These are phyloP conservation scores for Pyracantha coccinea DNA, from an alignment of 331 rosid species.

Conservation along the genomic window DNA sequence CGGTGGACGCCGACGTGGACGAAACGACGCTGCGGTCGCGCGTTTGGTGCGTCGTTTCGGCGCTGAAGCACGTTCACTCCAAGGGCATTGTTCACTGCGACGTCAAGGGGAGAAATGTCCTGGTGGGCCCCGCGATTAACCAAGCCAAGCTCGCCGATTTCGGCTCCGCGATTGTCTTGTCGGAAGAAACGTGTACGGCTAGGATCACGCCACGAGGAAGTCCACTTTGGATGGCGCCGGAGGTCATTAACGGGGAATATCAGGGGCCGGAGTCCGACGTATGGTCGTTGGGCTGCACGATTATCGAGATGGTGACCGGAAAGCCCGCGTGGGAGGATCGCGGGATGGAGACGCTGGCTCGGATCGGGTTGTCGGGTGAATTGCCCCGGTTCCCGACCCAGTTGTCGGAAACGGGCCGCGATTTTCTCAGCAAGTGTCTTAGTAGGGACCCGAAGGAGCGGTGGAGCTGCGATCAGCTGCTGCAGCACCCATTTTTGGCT, in stretches of 20 bases:
- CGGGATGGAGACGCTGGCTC: constrained; percentile 49
- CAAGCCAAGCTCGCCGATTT: constrained; percentile 67
- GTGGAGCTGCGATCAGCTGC: constrained; percentile 86
- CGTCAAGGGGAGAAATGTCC: constrained; percentile 67
- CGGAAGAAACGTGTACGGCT: not conserved
- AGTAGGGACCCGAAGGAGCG: constrained; percentile 37
- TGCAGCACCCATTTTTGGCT: constrained; percentile 69
- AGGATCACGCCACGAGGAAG: constrained; percentile 57
- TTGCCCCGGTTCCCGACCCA: constrained; percentile 45
- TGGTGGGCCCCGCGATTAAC: constrained; percentile 21
- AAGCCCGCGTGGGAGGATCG: constrained; percentile 68
- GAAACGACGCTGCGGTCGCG: constrained; percentile 39
- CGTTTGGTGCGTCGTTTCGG: constrained; percentile 60
- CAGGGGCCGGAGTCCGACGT: constrained; percentile 85
- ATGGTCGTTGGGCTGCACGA: constrained; percentile 92
- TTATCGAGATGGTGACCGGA: constrained; percentile 78
- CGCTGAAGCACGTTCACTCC: constrained; percentile 50
- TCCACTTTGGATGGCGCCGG: constrained; percentile 99
- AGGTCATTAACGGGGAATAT: constrained; percentile 59
- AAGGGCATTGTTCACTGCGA: constrained; percentile 74
- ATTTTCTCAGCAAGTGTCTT: constrained; percentile 65
- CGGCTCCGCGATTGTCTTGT: constrained; percentile 44
- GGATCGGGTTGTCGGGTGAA: constrained; percentile 51
- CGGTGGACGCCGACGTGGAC: constrained; percentile 36
- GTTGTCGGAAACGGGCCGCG: constrained; percentile 57